Base-by-base conservation (phyloP, 2,329 filamentous ascomycete genomes). In the Monilinia aucupariae region DNA sequence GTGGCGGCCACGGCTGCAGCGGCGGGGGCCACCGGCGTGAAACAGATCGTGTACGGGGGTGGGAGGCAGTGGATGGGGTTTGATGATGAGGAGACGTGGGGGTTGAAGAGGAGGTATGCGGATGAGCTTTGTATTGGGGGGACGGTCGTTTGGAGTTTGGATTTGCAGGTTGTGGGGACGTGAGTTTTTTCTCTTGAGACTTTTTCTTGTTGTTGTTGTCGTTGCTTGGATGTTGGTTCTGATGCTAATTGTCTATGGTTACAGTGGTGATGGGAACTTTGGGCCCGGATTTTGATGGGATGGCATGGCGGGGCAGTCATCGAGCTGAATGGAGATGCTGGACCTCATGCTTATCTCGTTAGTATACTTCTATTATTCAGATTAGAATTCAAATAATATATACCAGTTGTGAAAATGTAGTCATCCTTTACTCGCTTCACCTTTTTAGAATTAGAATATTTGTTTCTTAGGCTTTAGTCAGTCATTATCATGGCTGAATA, bases 1-100 rank as follows among this genome's bases (percentile, higher is more conserved):
- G 41, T n/a, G 17, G 41, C 20, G 41, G 41, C 41, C 17, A 0
- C 41, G 54, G 54, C 39, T 9, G 27, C 6, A 20, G 12, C 20
- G 3, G 12, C 13, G 12, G 53, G 53, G 10, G 25, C 1, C 0
- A 9, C 13, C 6, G 54, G 7, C 1, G 66, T 73, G 2, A 66
- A 68, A 15, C 64, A 68, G 45, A 71, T 71, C 0, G 77, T 68
- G 61, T 72, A 74, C 59, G 59, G 32, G 2, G 66, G 63, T 62
- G 67, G 66, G 1, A 67, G 77, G 59, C 75, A 80, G 64, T 81
- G 76, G 78, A 74, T 79, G 1, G 72, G 70, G 3, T 80, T 71
- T 48, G 78, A 79, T 66, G 75, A 79, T 59, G 4, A 13, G 7
- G 63, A 64, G 53, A 59, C 47, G 13, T 52, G 61, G 48, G 59